Evolutionary conservation across 306 rosid genomes (phyloP), one percentile per base, ranked within the genome.

Genomic region (Vigna hirtella): DNA sequence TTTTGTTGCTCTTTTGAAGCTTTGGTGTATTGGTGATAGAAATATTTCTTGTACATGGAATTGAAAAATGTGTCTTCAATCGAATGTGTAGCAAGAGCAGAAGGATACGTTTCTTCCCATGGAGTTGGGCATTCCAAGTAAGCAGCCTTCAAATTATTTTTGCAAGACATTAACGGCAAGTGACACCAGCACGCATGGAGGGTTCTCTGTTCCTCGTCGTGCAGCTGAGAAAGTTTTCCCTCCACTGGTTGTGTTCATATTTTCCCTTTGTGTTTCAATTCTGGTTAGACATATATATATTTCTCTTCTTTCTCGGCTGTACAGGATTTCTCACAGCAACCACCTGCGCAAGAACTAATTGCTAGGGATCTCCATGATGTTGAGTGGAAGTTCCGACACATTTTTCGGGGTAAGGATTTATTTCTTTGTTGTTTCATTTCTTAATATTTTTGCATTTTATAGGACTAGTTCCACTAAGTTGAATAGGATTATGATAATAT

Each of bases 131-230:
- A 74, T 89, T 78, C 97, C 97, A n/a, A 93, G 98, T 82, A 93
- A 85, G 88, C 98, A 93, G 89, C 98, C 98, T 9, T 83, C 98
- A 0, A 93, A 93, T 82, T 93, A 93, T 77, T 93, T 93, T 82
- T 93, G 98, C 93, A 93, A 93, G 92, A 93, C 98, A 66, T 82
- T 93, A 80, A 93, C 98, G 0, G 97, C 98, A 0, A 93, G 98
- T 80, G 98, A 93, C 83, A 93, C 98, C 43, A 93, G 98, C 82
- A 93, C 98, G 8, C 98, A 93, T 79, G 98, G 97, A 78, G 98
- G 98, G 66, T 93, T 93, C 86, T 93, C 98, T 64, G 98, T 93
- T 85, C 98, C 98, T 74, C 98, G 98, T 55, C 98, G 98, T n/a
- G 97, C 97, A 2, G 98, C 98, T 4, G 98, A 93, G 87, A 93